A percentile compares a stretch with the other conserved stretches of the same genome.
Evolutionary conservation across 2,329 filamentous ascomycete genomes (phyloP).

Genomic region (Leptographium lundbergii): DNA sequence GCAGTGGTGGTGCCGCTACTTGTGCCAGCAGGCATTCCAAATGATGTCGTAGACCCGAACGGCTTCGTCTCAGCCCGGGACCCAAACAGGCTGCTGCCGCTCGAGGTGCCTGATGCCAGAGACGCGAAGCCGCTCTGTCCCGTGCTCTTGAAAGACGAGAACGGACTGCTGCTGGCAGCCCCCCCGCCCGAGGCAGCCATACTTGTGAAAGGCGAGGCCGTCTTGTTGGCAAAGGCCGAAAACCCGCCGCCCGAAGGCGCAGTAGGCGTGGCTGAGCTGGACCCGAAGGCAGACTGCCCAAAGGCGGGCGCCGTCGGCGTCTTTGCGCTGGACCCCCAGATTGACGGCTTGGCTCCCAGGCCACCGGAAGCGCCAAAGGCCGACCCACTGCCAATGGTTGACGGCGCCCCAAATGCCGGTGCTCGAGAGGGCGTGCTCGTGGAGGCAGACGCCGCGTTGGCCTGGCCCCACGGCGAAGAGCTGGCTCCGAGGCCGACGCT

Average conservation of each 20-base stretch:
- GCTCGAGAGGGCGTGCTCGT: slow-evolving; percentile 18
- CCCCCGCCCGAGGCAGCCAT: slow-evolving; percentile 18
- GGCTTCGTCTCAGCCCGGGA: slow-evolving; percentile 21
- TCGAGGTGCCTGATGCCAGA: slow-evolving; percentile 17
- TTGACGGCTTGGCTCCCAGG: slow-evolving; percentile 19
- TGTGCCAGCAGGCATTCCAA: neutral
- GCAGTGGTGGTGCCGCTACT: slow-evolving; percentile 22
- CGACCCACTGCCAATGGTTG: slow-evolving; percentile 5
- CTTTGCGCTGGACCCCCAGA: slow-evolving; percentile 16
- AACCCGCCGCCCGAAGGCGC: slow-evolving; percentile 14
- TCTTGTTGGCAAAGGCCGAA: slow-evolving; percentile 13
- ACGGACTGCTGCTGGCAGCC: slow-evolving; percentile 3
- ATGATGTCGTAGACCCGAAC: slow-evolving; percentile 14
- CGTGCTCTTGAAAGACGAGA: slow-evolving; percentile 12
- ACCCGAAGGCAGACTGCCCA: slow-evolving; percentile 35
- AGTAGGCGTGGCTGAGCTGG: slow-evolving; percentile 18
- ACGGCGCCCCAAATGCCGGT: slow-evolving; percentile 36
- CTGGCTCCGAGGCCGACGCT: slow-evolving; percentile 36
- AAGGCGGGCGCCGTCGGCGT: slow-evolving; percentile 30
- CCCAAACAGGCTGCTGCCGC: slow-evolving; percentile 22
- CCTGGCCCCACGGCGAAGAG: slow-evolving; percentile 34
- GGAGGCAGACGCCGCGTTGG: slow-evolving; percentile 11
- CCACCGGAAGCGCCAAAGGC: slow-evolving; percentile 25
- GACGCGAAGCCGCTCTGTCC: slow-evolving; percentile 37
- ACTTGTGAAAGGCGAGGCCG: slow-evolving; percentile 8